phyloP scores from a whole-genome alignment of 495 filamentous ascomycete species.

The Neurospora sp. region DNA sequence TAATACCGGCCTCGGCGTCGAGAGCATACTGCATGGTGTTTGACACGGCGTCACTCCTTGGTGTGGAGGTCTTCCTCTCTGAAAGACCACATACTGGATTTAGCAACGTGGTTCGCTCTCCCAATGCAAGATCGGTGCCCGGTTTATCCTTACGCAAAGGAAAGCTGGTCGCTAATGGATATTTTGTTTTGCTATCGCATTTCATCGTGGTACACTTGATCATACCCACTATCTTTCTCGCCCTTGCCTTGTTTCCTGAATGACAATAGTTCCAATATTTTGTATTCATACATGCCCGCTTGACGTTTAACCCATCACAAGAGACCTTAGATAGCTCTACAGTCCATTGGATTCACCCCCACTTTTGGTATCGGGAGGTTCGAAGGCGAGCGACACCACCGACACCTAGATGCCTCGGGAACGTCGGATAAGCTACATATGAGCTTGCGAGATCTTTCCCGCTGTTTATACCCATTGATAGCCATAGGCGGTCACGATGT shows the following conservation, averaged over 20 bases:
- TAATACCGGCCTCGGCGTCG: background rate
- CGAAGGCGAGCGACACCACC: background rate
- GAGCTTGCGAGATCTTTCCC: background rate
- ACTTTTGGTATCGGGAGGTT: background rate
- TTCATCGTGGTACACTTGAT: background rate
- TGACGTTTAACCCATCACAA: background rate
- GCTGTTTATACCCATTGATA: background rate
- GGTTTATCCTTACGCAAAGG: background rate
- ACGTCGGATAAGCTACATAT: background rate
- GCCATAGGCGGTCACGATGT: background rate
- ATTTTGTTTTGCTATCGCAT: background rate
- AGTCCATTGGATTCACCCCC: background rate
- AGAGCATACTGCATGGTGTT: background rate
- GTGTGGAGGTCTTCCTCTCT: background rate
- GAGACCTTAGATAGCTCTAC: background rate
- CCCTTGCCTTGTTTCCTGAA: background rate
- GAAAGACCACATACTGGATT: background rate
- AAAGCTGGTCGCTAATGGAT: background rate
- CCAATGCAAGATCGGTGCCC: background rate
- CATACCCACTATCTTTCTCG: background rate
- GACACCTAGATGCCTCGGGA: background rate
- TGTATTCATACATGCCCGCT: background rate
- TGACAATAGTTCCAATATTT: background rate
- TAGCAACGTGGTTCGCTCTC: background rate
- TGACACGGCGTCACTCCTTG: background rate